These are phyloP conservation scores for Sarocladium oryzae DNA, from an alignment of 2,329 filamentous ascomycete species.

Conservation along the genomic window DNA sequence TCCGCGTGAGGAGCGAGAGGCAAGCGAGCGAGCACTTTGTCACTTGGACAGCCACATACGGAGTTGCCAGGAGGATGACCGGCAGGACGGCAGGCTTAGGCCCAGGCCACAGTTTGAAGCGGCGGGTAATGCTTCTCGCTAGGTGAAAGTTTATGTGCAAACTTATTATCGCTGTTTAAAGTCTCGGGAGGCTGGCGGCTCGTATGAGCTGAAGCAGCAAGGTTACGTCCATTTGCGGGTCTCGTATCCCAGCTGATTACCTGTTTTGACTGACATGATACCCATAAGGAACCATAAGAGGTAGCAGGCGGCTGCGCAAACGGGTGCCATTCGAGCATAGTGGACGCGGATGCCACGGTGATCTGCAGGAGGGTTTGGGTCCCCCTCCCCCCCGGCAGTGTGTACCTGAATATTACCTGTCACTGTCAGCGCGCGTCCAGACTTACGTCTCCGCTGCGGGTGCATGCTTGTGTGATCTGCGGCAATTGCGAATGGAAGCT, in stretches of 20 bases:
- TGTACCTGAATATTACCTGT: too few relatives aligned
- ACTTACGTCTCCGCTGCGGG: too few relatives aligned
- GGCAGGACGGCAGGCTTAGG: too few relatives aligned
- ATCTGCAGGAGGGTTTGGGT: conserved; percentile 4
- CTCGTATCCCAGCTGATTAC: not conserved
- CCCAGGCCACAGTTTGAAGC: too few relatives aligned
- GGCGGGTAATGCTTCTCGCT: not conserved
- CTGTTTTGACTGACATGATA: not conserved
- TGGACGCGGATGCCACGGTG: not conserved
- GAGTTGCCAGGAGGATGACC: not conserved
- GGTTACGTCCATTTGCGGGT: conserved; percentile 3
- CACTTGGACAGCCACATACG: too few relatives aligned
- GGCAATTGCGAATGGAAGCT: too few relatives aligned
- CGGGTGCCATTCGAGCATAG: not conserved
- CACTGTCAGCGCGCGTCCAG: too few relatives aligned
- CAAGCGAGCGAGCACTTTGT: too few relatives aligned
- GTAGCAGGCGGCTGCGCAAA: not conserved
- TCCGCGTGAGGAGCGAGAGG: too few relatives aligned
- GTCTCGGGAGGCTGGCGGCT: not conserved
- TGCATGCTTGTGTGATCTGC: too few relatives aligned
- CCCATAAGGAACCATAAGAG: not conserved
- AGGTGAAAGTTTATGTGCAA: conserved; percentile 3
- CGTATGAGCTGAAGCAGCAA: not conserved
- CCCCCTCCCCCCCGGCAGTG: too few relatives aligned
- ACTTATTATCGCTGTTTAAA: not conserved